A percentile compares a stretch with the other conserved stretches of the same genome.
Conservation (phyloP, 2,329 filamentous ascomycete species). For the Venturiaceae sp. region DNA sequence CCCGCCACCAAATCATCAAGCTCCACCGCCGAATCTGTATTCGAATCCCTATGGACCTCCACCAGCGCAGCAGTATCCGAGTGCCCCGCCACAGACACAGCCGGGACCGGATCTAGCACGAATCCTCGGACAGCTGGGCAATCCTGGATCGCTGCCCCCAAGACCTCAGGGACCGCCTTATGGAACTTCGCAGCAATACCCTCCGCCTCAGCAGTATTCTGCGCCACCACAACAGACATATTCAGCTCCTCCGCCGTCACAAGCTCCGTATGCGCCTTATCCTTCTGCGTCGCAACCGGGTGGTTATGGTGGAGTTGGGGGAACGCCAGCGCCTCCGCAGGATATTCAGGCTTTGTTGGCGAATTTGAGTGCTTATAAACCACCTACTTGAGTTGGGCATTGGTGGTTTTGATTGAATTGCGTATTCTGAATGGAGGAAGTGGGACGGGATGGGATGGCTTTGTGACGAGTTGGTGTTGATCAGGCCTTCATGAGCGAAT, state of each 20-base stretch:
- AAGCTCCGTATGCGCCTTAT: background rate
- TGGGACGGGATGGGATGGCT: background rate
- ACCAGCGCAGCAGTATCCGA: background rate
- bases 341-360: slow-evolving; percentile 4
- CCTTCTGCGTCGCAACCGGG: background rate
- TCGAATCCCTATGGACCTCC: background rate
- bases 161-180: background rate
- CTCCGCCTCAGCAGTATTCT: background rate
- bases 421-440: background rate
- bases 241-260: background rate
- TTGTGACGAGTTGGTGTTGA: background rate
- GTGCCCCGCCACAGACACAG: background rate
- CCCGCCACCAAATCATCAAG: background rate
- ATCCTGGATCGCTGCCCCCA: background rate
- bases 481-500: background rate
- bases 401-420: background rate
- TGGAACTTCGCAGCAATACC: background rate
- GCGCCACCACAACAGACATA: background rate
- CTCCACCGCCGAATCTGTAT: background rate
- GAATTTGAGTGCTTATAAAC: slow-evolving; percentile 3
- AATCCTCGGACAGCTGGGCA: slow-evolving; percentile 1
- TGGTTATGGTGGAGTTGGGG: background rate
- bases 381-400: background rate
- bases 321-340: background rate
- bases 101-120: background rate